Evolutionary conservation across 441 rosid species (phyloP).

Genomic region (Gossypium aridum): DNA sequence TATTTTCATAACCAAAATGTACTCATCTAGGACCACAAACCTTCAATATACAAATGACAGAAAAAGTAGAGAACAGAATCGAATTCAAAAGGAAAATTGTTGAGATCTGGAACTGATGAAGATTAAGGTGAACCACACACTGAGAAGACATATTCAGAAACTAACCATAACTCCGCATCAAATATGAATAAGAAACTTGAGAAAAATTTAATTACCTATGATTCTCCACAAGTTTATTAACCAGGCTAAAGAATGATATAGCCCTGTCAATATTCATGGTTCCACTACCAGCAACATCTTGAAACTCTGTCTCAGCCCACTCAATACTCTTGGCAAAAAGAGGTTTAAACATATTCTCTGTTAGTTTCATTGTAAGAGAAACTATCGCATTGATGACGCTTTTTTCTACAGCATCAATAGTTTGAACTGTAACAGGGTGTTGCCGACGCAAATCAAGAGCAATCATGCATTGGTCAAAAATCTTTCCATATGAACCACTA

Average conservation of each 20-base stretch:
- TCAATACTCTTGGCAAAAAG: slow-evolving; percentile 75
- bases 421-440: slow-evolving; percentile 46
- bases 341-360: slow-evolving; percentile 91
- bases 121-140: neutral
- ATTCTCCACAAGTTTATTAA: slow-evolving; percentile 71
- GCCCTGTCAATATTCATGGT: slow-evolving; percentile 52
- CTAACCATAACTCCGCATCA: neutral
- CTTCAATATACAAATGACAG: neutral
- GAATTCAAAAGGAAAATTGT: neutral
- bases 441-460: slow-evolving; percentile 89
- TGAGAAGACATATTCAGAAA: neutral
- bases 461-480: slow-evolving; percentile 78
- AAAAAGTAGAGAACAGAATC: neutral
- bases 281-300: slow-evolving; percentile 33
- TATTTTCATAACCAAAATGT: neutral
- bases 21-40: slow-evolving; percentile 3
- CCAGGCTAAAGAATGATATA: slow-evolving; percentile 71
- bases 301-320: slow-evolving; percentile 76
- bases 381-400: slow-evolving; percentile 55
- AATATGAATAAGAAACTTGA: neutral
- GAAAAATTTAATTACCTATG: slow-evolving; percentile 56
- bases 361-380: slow-evolving; percentile 85
- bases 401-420: slow-evolving; percentile 61
- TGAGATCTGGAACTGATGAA: neutral
- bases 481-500: slow-evolving; percentile 51